These are phyloP conservation scores for Xerophyta viscosa DNA, from an alignment of 106 monocot genomes.

Conservation along the genomic window DNA sequence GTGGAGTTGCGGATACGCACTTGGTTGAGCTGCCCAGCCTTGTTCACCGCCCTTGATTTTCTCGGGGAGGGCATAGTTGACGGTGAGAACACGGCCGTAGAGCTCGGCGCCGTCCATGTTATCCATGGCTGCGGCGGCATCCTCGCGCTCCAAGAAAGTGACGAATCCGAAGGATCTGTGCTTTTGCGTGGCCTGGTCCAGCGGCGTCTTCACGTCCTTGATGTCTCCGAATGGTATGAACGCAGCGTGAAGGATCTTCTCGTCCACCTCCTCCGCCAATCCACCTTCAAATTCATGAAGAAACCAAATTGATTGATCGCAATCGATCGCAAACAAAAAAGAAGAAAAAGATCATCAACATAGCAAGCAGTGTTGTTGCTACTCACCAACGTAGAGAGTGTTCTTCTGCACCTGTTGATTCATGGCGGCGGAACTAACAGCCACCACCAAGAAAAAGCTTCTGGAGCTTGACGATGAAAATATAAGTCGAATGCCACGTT, in stretches of 20 bases:
- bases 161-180: slow-evolving; percentile 98
- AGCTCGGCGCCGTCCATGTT: slow-evolving; percentile 96
- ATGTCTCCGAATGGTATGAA: slow-evolving; percentile 98
- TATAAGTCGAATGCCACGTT: too few relatives aligned
- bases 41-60: slow-evolving; percentile 95
- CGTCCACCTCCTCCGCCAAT: slow-evolving; percentile 95
- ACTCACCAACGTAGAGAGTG: slow-evolving; percentile 83
- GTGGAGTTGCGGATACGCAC: too few relatives aligned
- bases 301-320: too few relatives aligned
- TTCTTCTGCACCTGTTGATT: slow-evolving; percentile 81
- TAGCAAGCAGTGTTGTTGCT: neutral
- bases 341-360: neutral
- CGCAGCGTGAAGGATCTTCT: slow-evolving; percentile 77
- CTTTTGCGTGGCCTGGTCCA: slow-evolving; percentile 98
- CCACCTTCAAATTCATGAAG: slow-evolving; percentile 22
- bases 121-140: slow-evolving; percentile 93
- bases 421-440: slow-evolving; percentile 25
- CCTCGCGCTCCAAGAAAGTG: slow-evolving; percentile 93
- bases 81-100: slow-evolving; percentile 80
- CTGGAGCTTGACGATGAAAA: too few relatives aligned
- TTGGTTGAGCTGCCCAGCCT: slow-evolving; percentile 91
- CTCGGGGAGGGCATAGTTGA: slow-evolving; percentile 89
- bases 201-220: slow-evolving; percentile 98
- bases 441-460: too few relatives aligned
- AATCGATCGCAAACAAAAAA: neutral